Percentiles rank a stretch among this genome's conserved stretches.
Evolutionary conservation across 768 basidiomycete species (phyloP).

Genomic region (Naganishia friedmannii): DNA sequence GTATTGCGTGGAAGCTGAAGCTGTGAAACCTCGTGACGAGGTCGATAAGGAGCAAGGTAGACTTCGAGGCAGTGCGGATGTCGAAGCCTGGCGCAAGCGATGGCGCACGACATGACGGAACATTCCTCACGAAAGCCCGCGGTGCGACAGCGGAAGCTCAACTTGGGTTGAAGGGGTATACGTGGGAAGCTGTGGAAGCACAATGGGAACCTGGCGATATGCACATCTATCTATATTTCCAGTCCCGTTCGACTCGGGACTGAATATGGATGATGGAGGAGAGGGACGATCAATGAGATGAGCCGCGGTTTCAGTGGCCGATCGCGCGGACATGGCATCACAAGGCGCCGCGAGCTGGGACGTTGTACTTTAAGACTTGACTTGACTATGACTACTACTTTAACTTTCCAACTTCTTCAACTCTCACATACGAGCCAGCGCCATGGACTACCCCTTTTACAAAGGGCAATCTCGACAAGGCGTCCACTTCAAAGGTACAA

Average conservation of each 20-base stretch:
- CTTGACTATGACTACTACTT: too few species aligned
- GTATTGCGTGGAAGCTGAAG: neutral
- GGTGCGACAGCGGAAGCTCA: too few species aligned
- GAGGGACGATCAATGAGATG: neutral
- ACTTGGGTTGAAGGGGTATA: neutral
- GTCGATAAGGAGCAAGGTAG: neutral
- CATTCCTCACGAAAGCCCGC: neutral
- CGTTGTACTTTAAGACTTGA: too few species aligned
- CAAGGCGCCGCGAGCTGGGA: too few species aligned
- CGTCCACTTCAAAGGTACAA: neutral
- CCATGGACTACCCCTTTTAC: too few species aligned
- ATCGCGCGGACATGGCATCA: too few species aligned
- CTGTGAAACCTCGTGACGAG: neutral
- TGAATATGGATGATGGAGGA: neutral
- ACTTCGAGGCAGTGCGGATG: too few species aligned
- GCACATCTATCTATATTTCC: neutral
- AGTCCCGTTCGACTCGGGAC: too few species aligned
- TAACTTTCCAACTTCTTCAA: too few species aligned
- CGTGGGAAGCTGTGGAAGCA: neutral
- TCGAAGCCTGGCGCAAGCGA: constrained; percentile 19
- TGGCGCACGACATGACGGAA: constrained; percentile 25
- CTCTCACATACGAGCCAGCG: too few species aligned
- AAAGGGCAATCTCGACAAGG: neutral
- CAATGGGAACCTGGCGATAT: neutral
- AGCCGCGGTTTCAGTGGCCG: neutral